These are phyloP conservation scores for Delitschia confertaspora DNA, from an alignment of 495 filamentous ascomycete species.

Conservation along the genomic window DNA sequence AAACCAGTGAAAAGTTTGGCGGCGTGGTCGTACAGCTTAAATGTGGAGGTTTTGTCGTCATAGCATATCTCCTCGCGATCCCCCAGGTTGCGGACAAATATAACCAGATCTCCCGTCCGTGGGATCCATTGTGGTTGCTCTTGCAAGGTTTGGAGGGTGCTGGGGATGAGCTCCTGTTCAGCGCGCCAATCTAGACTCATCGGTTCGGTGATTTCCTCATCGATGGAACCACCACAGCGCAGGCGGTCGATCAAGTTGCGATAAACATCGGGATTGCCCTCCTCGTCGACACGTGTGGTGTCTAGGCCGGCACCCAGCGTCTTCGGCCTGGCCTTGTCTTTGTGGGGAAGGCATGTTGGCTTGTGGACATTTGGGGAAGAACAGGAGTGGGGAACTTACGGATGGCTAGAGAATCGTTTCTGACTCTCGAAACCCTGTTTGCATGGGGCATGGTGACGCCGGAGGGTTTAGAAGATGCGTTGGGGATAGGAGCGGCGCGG, in stretches of 20 bases:
- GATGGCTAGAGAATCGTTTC: too few relatives aligned
- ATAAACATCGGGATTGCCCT: constrained; percentile 48
- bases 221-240: constrained; percentile 35
- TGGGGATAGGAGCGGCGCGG: neutral
- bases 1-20: constrained; percentile 27
- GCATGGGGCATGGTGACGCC: too few relatives aligned
- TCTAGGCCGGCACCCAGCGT: constrained; percentile 8
- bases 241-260: constrained; percentile 42
- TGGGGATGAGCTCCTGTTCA: constrained; percentile 35
- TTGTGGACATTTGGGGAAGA: too few relatives aligned
- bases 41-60: constrained; percentile 28
- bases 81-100: constrained; percentile 40
- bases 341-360: neutral
- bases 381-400: too few relatives aligned
- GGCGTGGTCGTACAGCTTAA: constrained; percentile 33
- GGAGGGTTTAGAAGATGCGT: neutral
- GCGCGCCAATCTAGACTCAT: constrained; percentile 48
- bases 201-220: constrained; percentile 41
- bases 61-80: constrained; percentile 34
- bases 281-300: constrained; percentile 32
- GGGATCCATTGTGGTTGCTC: constrained; percentile 46
- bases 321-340: constrained; percentile 26
- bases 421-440: too few relatives aligned
- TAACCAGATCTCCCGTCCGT: constrained; percentile 49
- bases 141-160: constrained; percentile 27